Evolutionary conservation across 129 eudicot species (phyloP).

Genomic region (carrot (Daucus carota)): DNA sequence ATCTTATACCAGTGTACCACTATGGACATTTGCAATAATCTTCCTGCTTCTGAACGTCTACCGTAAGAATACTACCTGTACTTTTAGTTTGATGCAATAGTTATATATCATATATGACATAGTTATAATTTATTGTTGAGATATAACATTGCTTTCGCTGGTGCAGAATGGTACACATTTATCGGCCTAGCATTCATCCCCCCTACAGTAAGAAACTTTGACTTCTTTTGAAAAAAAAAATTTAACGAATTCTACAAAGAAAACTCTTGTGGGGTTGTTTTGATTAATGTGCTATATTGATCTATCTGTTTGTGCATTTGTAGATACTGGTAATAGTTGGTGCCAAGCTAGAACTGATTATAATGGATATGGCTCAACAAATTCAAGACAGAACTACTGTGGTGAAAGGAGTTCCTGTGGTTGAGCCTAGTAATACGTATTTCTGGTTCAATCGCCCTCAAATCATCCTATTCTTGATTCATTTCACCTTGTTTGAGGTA

Average conservation of each 20-base stretch:
- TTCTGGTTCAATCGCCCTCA: constrained; percentile 71
- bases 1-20: constrained; percentile 41
- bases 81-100: background rate
- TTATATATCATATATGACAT: background rate
- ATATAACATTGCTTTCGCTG: background rate
- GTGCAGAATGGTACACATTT: constrained; percentile 73
- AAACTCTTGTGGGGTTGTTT: background rate
- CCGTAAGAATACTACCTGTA: constrained; percentile 21
- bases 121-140: background rate
- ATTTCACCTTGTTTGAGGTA: constrained; percentile 71
- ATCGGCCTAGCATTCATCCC: constrained; percentile 55
- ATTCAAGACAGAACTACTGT: constrained; percentile 54
- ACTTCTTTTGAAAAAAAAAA: background rate
- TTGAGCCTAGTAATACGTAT: constrained; percentile 54
- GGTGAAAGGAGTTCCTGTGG: constrained; percentile 70
- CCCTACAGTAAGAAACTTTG: constrained; percentile 32
- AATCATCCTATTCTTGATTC: constrained; percentile 67
- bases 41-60: constrained; percentile 50
- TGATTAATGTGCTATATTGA: background rate
- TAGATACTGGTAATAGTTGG: constrained; percentile 65
- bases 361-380: constrained; percentile 77
- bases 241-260: background rate
- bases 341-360: constrained; percentile 61
- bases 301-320: background rate
- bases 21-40: constrained; percentile 53